These are phyloP conservation scores for Fusarium papillatum DNA, from an alignment of 2,329 filamentous ascomycete species.

Conservation along the genomic window DNA sequence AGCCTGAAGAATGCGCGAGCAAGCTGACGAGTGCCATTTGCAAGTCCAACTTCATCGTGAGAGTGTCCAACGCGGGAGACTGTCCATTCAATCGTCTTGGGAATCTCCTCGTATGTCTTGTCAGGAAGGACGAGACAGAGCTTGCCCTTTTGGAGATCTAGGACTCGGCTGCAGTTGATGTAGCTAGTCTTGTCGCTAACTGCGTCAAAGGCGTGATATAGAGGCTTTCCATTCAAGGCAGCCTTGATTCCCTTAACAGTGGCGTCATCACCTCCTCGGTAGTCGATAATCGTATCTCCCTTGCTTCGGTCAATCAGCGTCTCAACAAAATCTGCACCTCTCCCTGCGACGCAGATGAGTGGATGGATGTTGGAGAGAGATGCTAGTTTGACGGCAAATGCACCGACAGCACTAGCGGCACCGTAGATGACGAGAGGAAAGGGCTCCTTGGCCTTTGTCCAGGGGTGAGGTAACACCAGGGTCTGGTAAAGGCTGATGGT, in stretches of 20 bases:
- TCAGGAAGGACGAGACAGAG: background rate
- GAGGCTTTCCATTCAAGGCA: background rate
- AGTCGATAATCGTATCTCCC: slow-evolving; percentile 28
- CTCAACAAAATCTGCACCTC: slow-evolving; percentile 14
- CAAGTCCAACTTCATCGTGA: slow-evolving; percentile 6
- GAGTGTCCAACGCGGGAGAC: background rate
- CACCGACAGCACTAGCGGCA: slow-evolving; percentile 65
- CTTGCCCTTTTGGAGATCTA: background rate
- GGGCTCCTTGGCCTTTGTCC: background rate
- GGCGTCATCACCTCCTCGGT: slow-evolving; percentile 5
- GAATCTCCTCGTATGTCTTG: background rate
- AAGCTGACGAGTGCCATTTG: background rate
- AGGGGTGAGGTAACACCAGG: slow-evolving; percentile 9
- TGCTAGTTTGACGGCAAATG: slow-evolving; percentile 70
- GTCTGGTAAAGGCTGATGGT: slow-evolving; percentile 19
- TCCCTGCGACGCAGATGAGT: slow-evolving; percentile 68
- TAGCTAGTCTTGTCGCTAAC: background rate
- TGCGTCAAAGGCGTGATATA: background rate
- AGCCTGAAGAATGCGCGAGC: background rate
- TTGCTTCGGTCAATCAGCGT: slow-evolving; percentile 17
- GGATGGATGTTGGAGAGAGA: slow-evolving; percentile 66
- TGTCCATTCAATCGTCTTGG: background rate
- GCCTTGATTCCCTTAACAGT: background rate
- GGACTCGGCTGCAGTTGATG: background rate
- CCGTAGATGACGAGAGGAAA: slow-evolving; percentile 68